Evolutionary conservation across 202 grass and related monocot species (phyloP), one percentile per base, ranked within the genome.

Genomic region (Saccharum hybrid): DNA sequence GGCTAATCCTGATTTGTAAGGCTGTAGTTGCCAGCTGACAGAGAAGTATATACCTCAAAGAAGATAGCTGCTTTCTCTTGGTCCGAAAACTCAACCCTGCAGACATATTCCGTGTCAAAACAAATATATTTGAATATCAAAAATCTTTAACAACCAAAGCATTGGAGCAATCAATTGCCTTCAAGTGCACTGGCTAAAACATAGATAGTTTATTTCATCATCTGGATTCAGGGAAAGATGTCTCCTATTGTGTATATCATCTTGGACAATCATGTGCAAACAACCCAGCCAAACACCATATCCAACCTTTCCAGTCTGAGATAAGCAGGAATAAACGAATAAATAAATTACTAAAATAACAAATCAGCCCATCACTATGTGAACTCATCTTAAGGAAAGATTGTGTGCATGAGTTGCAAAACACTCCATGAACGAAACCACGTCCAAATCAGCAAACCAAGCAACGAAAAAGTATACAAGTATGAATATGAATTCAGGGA

Each of bases 21-120:
- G 74, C 51, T 68, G 49, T 68, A 86, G 39, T 12, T 68, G 21
- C 68, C 81, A 80, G 74, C 42, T 72, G 45, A 56, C 13, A 74
- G 52, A 64, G 14, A 83, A 86, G 64, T 63, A 8, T 10, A 59
- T 90, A 98, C 96, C 92, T 98, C 92, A 68, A 88, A 90, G 74
- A 98, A 90, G 82, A 98, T 93, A 85, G 74, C 80, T 33, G 86
- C 67, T 79, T 93, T 98, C 65, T 98, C 92, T 81, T 94, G 82
- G 72, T 95, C 87, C 6, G 78, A 73, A 85, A 98, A 98, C 81
- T 98, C 96, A 88, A 92, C 77, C 96, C 96, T 98, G 87, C 43
- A 89, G 75, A 80, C 43, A 80, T 75, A 59, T 83, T 64, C 18
- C 10, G 21, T 79, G 78, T 89, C 14, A 87, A 85, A 69, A 81